Percentiles rank a stretch among this genome's conserved stretches.
phyloP scores from a whole-genome alignment of 495 filamentous ascomycete species.

The Penicillium malachiteum region DNA sequence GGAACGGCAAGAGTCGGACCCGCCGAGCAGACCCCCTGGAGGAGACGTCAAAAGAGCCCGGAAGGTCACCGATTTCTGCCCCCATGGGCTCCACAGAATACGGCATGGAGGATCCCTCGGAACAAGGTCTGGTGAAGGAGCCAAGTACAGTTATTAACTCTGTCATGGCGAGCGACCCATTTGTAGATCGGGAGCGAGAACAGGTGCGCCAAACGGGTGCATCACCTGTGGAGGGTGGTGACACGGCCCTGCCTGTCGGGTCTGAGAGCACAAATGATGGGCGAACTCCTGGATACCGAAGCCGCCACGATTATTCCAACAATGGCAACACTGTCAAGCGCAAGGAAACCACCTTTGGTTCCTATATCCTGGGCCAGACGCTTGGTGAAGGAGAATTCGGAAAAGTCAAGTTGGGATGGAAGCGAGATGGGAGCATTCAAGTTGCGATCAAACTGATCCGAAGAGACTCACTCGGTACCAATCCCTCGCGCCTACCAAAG shows the following conservation, averaged over 20 bases:
- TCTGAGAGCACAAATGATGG: constrained; percentile 61
- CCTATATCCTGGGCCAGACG: constrained; percentile 94
- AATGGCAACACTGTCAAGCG: constrained; percentile 45
- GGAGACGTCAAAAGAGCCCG: constrained; percentile 22
- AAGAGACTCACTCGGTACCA: constrained; percentile 79
- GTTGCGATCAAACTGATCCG: constrained; percentile 99
- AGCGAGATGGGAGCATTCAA: constrained; percentile 87
- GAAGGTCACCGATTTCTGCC: constrained; percentile 17
- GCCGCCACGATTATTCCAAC: constrained; percentile 69
- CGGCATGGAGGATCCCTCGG: constrained; percentile 26
- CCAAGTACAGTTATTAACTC: constrained; percentile 65
- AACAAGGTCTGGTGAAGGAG: constrained; percentile 36
- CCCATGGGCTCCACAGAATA: constrained; percentile 17
- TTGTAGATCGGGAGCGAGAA: constrained; percentile 75
- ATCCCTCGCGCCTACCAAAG: constrained; percentile 85
- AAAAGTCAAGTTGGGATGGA: constrained; percentile 99
- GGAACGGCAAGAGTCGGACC: constrained; percentile 35
- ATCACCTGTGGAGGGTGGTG: constrained; percentile 46
- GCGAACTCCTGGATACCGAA: constrained; percentile 59
- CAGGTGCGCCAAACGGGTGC: constrained; percentile 67
- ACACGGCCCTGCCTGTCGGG: constrained; percentile 28
- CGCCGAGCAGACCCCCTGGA: constrained; percentile 34
- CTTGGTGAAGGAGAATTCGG: constrained; percentile 98
- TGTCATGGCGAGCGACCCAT: constrained; percentile 74
- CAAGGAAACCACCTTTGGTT: constrained; percentile 88